A percentile compares a stretch with the other conserved stretches of the same genome.
Conservation (phyloP, 2,329 filamentous ascomycete genomes). For the Aspergillus neotritici region DNA sequence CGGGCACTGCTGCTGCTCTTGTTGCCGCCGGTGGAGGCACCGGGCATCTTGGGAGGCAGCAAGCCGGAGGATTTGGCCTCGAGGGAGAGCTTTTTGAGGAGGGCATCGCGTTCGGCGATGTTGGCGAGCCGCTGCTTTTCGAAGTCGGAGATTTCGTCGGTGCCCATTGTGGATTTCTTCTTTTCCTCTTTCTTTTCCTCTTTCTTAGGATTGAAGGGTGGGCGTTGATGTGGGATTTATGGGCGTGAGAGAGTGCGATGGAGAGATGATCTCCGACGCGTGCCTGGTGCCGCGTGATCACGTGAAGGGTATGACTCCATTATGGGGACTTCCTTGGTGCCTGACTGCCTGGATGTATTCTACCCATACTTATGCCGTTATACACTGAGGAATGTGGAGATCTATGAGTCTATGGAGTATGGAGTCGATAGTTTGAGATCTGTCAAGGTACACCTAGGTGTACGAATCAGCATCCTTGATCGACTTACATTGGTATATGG, state of each 20-base stretch:
- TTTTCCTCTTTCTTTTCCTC: not conserved
- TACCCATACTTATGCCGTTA: too few relatives aligned
- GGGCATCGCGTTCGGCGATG: slow-evolving; percentile 76
- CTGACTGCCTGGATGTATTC: too few relatives aligned
- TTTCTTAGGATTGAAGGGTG: not conserved
- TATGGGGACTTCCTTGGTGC: too few relatives aligned
- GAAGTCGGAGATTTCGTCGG: slow-evolving; percentile 69
- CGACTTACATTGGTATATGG: too few relatives aligned
- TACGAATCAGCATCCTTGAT: too few relatives aligned
- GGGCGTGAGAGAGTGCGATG: not conserved
- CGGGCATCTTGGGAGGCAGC: slow-evolving; percentile 50
- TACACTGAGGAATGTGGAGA: too few relatives aligned
- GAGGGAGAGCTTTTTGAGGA: slow-evolving; percentile 69
- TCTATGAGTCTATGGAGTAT: too few relatives aligned
- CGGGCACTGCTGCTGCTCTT: slow-evolving; percentile 44
- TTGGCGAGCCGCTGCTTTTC: slow-evolving; percentile 80
- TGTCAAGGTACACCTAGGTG: too few relatives aligned
- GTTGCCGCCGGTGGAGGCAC: slow-evolving; percentile 45
- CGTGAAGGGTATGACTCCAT: too few relatives aligned
- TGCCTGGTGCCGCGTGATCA: slow-evolving; percentile 17
- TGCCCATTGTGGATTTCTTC: slow-evolving; percentile 16
- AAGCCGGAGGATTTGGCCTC: slow-evolving; percentile 64
- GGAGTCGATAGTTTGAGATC: too few relatives aligned
- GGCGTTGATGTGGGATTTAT: not conserved
- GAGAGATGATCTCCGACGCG: slow-evolving; percentile 8